Percentiles rank a stretch among this genome's conserved stretches.
Conservation (phyloP, 1,284 basidiomycete species). For the Somion occarium region DNA sequence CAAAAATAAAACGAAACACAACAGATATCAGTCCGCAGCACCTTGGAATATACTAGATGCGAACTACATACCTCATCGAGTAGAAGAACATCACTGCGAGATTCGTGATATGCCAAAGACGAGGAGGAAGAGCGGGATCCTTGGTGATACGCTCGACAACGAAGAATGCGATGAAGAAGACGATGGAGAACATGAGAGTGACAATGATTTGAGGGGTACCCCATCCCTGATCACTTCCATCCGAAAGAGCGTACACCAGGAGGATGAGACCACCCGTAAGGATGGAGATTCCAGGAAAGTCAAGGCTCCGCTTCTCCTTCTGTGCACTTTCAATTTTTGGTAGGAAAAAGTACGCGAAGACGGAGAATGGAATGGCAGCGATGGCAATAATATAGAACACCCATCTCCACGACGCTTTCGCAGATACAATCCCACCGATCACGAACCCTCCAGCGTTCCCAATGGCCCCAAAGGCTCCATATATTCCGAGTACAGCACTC, state of each 20-base stretch:
- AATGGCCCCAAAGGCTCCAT: conserved; percentile 12
- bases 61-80: conserved; percentile 8
- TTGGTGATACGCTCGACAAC: conserved; percentile 19
- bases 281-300: conserved; percentile 24
- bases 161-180: conserved; percentile 21
- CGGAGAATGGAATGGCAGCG: conserved; percentile 24
- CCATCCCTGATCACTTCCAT: conserved; percentile 20
- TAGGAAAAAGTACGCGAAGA: conserved; percentile 32
- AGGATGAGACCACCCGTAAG: conserved; percentile 18
- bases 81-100: conserved; percentile 12
- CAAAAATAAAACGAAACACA: not conserved
- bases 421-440: conserved; percentile 8
- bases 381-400: conserved; percentile 20
- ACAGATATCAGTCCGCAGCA: not conserved
- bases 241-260: conserved; percentile 27
- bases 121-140: conserved; percentile 12
- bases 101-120: conserved; percentile 11
- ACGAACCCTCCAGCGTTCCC: conserved; percentile 10
- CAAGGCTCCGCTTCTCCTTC: conserved; percentile 10
- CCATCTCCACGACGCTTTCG: conserved; percentile 12
- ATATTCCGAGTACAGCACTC: conserved; percentile 9
- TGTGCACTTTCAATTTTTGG: conserved; percentile 5
- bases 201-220: conserved; percentile 21
- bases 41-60: not conserved
- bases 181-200: conserved; percentile 23